phyloP scores from a whole-genome alignment of 177 flowering plant genomes.

The Vitis hybrid region DNA sequence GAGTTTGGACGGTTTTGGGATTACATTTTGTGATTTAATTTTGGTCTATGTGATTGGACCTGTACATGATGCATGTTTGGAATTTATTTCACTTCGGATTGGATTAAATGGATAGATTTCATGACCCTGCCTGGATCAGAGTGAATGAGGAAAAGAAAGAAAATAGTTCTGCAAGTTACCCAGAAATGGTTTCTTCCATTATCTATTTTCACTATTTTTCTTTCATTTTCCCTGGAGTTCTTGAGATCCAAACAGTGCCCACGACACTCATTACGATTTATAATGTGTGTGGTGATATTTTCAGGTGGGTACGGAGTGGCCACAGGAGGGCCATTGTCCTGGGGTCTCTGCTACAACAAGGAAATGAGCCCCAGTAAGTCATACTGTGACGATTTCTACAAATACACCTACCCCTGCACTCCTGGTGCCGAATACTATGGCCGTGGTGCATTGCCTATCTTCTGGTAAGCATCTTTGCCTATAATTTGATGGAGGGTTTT shows the following conservation, averaged over 20 bases:
- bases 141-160: too few relatives aligned
- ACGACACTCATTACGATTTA: not conserved
- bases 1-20: too few relatives aligned
- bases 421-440: conserved; percentile 91
- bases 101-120: too few relatives aligned
- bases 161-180: too few relatives aligned
- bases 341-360: conserved; percentile 92
- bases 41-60: too few relatives aligned
- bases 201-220: too few relatives aligned
- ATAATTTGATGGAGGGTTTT: too few relatives aligned
- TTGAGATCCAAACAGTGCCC: too few relatives aligned
- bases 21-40: too few relatives aligned
- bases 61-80: not conserved
- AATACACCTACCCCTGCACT: conserved; percentile 73
- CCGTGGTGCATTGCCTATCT: conserved; percentile 90
- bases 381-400: conserved; percentile 66
- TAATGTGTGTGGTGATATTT: conserved; percentile 1
- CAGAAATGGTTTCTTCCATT: too few relatives aligned
- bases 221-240: not conserved
- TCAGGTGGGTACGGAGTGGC: conserved; percentile 95
- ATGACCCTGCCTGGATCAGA: too few relatives aligned
- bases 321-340: conserved; percentile 88
- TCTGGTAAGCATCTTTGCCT: conserved; percentile 51
- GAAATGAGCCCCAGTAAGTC: conserved; percentile 88
- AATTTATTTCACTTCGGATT: not conserved